These are phyloP conservation scores for Mollisiaceae sp. DNA, from an alignment of 2,329 filamentous ascomycete genomes.

Conservation along the genomic window DNA sequence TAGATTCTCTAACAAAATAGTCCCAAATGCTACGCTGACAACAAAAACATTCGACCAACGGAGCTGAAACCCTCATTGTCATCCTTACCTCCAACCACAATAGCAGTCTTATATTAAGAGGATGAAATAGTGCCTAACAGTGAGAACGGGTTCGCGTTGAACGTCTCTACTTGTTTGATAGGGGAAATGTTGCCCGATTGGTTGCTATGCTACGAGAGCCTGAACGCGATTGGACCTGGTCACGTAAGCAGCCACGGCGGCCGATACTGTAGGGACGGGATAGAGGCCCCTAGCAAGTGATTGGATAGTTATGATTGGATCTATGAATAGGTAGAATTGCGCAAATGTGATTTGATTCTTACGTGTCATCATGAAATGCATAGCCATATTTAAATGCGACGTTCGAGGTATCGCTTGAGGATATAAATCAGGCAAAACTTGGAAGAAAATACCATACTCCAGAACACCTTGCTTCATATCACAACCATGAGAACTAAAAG, in stretches of 20 bases:
- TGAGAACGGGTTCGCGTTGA: neutral
- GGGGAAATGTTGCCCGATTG: neutral
- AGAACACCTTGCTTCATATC: conserved; percentile 1
- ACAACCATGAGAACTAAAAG: conserved; percentile 3
- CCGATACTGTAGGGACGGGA: too few species aligned
- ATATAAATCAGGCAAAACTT: neutral
- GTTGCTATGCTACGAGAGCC: neutral
- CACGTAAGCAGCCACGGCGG: neutral
- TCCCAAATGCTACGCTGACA: neutral
- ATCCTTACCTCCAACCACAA: neutral
- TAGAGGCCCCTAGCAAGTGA: too few species aligned
- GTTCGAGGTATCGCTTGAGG: neutral
- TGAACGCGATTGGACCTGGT: neutral
- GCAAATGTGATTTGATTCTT: neutral
- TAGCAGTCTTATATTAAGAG: neutral
- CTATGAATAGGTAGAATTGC: neutral
- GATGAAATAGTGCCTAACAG: neutral
- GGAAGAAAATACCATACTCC: neutral
- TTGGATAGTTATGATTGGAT: too few species aligned
- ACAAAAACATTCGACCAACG: neutral
- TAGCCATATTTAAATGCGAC: neutral
- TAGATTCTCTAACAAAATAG: neutral
- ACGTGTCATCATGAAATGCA: too few species aligned
- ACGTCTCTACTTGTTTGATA: neutral
- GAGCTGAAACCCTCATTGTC: neutral